These are phyloP conservation scores for Aphanoascus verrucosus DNA, from an alignment of 2,329 filamentous ascomycete genomes.

Conservation along the genomic window DNA sequence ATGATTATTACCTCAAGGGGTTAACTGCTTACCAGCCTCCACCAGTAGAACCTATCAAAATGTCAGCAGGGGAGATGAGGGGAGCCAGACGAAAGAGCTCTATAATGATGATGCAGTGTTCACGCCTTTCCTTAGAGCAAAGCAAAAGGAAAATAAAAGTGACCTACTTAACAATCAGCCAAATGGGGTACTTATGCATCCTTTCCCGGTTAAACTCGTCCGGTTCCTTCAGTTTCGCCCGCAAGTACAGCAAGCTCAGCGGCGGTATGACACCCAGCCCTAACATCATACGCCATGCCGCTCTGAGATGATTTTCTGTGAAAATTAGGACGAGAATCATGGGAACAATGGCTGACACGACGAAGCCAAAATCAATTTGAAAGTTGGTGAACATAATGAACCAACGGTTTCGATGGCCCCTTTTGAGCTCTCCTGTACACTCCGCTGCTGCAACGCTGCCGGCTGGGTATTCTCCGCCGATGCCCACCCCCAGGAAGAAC, in stretches of 20 bases:
- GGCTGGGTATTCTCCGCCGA: constrained; percentile 49
- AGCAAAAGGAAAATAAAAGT: constrained; percentile 15
- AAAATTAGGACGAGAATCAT: constrained; percentile 52
- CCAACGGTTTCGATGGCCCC: constrained; percentile 75
- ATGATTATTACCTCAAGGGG: background rate
- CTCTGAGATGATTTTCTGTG: constrained; percentile 53
- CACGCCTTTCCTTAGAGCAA: constrained; percentile 18
- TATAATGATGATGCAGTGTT: constrained; percentile 15
- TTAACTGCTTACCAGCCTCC: constrained; percentile 43
- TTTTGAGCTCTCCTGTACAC: constrained; percentile 68
- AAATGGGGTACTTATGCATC: constrained; percentile 51
- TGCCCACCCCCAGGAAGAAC: constrained; percentile 73
- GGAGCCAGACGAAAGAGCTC: background rate
- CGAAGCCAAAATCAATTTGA: constrained; percentile 77
- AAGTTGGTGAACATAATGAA: constrained; percentile 85
- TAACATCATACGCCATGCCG: constrained; percentile 72
- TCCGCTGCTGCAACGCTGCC: constrained; percentile 78
- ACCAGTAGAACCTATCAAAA: constrained; percentile 59
- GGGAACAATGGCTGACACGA: constrained; percentile 67
- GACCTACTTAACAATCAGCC: constrained; percentile 40
- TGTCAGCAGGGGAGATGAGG: constrained; percentile 35
- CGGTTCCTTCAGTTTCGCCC: constrained; percentile 63
- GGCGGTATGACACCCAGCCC: constrained; percentile 73
- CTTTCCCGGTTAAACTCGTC: constrained; percentile 63
- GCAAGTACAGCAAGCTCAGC: constrained; percentile 57